These are phyloP conservation scores for Pseudoperonospora humuli DNA, from an alignment of 352 stramenopile genomes.

Conservation along the genomic window DNA sequence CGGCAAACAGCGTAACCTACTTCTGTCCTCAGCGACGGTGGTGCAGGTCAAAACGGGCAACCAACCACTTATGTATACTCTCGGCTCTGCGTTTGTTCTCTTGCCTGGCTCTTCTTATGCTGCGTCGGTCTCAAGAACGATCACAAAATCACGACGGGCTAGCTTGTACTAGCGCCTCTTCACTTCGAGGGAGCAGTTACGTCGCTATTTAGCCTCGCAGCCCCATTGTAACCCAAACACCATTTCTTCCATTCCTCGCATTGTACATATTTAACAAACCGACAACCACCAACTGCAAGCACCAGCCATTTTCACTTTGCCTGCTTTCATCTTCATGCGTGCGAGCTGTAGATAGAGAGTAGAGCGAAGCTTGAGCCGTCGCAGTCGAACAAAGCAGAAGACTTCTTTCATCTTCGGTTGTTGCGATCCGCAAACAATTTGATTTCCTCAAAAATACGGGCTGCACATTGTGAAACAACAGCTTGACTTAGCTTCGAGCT, in stretches of 20 bases:
- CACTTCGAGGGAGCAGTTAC: constrained; percentile 18
- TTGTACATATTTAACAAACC: constrained; percentile 35
- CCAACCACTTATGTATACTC: constrained; percentile 19
- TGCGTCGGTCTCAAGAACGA: constrained; percentile 17
- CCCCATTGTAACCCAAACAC: constrained; percentile 34
- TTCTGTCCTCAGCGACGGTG: constrained; percentile 1
- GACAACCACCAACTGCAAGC: constrained; percentile 15
- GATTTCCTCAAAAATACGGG: constrained; percentile 84
- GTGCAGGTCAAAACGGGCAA: constrained; percentile 6
- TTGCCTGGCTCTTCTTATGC: constrained; percentile 11
- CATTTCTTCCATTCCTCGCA: constrained; percentile 32
- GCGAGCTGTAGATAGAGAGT: constrained; percentile 5
- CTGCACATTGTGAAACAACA: constrained; percentile 21
- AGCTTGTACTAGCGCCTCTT: constrained; percentile 22
- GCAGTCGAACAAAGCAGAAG: constrained; percentile 18
- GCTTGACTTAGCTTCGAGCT: neutral
- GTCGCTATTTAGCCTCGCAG: constrained; percentile 24
- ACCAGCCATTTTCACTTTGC: constrained; percentile 13
- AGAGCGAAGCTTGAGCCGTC: constrained; percentile 10
- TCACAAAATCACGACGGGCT: constrained; percentile 16
- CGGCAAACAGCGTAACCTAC: constrained; percentile 7
- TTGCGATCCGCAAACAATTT: constrained; percentile 71
- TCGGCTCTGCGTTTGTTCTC: constrained; percentile 10
- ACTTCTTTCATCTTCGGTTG: constrained; percentile 55
- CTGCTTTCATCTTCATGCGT: constrained; percentile 9